A percentile compares a stretch with the other conserved stretches of the same genome.
Evolutionary conservation across 208 protist species (phyloP).

Genomic region (Crithidia brevicula): DNA sequence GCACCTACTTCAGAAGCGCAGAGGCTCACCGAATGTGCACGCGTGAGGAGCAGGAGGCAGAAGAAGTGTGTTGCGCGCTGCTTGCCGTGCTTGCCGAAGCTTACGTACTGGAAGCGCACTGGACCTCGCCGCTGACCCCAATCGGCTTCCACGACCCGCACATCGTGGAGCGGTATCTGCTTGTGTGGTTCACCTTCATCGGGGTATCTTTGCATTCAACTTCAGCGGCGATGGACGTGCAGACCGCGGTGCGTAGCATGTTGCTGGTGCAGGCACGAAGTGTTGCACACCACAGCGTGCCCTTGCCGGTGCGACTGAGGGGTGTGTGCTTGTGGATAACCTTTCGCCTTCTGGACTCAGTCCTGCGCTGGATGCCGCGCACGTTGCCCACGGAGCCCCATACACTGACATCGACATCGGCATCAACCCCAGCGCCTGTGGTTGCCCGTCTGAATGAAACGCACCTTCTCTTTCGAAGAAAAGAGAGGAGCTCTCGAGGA

Average conservation of each 20-base stretch:
- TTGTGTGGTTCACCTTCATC: constrained; percentile 12
- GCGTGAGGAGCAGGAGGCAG: neutral
- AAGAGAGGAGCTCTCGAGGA: too few species aligned
- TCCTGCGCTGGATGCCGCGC: constrained; percentile 3
- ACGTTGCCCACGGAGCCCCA: too few species aligned
- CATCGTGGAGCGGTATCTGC: neutral
- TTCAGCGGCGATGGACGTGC: neutral
- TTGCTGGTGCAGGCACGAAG: neutral
- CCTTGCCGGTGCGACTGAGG: neutral
- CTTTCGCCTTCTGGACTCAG: neutral
- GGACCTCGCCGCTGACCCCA: constrained; percentile 2
- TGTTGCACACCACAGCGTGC: neutral
- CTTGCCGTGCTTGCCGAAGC: neutral
- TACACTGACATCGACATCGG: too few species aligned
- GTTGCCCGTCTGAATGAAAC: neutral
- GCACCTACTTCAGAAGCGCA: too few species aligned
- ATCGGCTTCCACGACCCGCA: neutral
- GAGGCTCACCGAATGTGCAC: neutral
- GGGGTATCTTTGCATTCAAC: neutral
- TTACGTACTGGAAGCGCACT: neutral
- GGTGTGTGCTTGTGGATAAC: constrained; percentile 7
- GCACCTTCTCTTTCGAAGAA: constrained; percentile 10
- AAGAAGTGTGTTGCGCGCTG: neutral
- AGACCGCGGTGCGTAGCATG: neutral
- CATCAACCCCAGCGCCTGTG: neutral